Evolutionary conservation across 225 moss, liverwort and hornwort species (phyloP).

Genomic region (Takakia lepidozioides): DNA sequence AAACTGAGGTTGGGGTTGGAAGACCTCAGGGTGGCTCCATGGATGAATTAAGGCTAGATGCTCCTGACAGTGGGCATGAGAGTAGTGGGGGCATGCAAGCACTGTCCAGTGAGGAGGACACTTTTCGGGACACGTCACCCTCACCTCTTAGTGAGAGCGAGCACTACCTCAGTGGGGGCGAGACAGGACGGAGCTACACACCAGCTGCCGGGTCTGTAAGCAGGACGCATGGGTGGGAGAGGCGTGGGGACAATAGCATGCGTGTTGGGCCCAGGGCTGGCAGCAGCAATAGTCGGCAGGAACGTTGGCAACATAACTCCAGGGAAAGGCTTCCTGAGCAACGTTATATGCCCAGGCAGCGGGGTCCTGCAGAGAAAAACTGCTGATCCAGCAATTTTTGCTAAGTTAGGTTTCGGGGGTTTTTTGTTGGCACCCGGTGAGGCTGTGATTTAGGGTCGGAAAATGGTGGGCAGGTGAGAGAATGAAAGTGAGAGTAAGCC

Average conservation of each 20-base stretch:
- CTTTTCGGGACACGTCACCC: not conserved
- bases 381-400: not conserved
- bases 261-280: slow-evolving; percentile 1
- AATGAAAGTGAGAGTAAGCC: not conserved
- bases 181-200: not conserved
- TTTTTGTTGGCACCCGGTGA: slow-evolving; percentile 1
- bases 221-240: not conserved
- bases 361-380: not conserved
- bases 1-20: no score
- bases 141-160: not conserved
- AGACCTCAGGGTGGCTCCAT: not conserved
- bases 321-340: not conserved
- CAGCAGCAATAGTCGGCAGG: not conserved
- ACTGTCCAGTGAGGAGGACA: not conserved
- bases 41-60: not conserved
- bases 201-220: not conserved
- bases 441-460: not conserved
- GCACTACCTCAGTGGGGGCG: not conserved
- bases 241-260: not conserved
- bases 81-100: not conserved
- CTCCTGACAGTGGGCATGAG: not conserved
- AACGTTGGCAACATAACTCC: not conserved
- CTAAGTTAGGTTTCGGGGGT: not conserved
- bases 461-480: not conserved
- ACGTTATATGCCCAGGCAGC: not conserved